Evolutionary conservation across 2,329 filamentous ascomycete genomes (phyloP).

Genomic region (Arthrobotrys sinensis): DNA sequence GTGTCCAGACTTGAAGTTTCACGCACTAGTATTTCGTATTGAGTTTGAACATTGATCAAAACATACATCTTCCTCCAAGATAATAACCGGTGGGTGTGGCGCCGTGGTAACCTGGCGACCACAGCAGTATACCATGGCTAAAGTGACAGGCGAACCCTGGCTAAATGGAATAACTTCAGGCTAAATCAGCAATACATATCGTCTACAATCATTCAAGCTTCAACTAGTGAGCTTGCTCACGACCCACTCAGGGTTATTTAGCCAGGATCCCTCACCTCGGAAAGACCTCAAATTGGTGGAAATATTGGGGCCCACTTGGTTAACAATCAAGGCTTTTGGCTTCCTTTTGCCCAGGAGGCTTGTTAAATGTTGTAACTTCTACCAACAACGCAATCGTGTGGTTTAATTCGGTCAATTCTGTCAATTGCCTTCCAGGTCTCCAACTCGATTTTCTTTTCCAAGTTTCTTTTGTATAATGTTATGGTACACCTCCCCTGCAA

Average conservation of each 20-base stretch:
- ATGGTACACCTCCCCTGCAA: conserved; percentile 62
- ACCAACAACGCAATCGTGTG: conserved; percentile 31
- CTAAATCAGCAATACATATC: conserved; percentile 1
- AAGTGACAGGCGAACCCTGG: conserved; percentile 54
- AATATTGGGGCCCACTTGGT: conserved; percentile 34
- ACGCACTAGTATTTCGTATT: background rate
- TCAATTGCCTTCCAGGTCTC: background rate
- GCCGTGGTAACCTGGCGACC: conserved; percentile 52
- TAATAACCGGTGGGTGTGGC: conserved; percentile 57
- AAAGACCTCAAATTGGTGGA: conserved; percentile 60
- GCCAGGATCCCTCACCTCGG: conserved; percentile 46
- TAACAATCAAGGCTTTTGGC: conserved; percentile 3
- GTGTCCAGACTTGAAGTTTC: background rate
- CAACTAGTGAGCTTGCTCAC: conserved; percentile 22
- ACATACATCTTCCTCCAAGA: conserved; percentile 19
- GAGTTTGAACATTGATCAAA: conserved; percentile 1
- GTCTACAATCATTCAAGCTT: conserved; percentile 17
- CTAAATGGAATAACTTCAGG: conserved; percentile 49
- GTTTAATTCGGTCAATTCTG: conserved; percentile 33
- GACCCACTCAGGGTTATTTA: conserved; percentile 21
- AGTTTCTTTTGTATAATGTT: conserved; percentile 31
- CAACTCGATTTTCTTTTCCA: background rate
- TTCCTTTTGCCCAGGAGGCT: conserved; percentile 25
- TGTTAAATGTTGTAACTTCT: conserved; percentile 53
- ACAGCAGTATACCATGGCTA: conserved; percentile 49